Percentiles rank a stretch among this genome's conserved stretches.
These are phyloP conservation scores for Pythium aphanidermatum DNA, from an alignment of 352 stramenopile genomes.

Conservation along the genomic window DNA sequence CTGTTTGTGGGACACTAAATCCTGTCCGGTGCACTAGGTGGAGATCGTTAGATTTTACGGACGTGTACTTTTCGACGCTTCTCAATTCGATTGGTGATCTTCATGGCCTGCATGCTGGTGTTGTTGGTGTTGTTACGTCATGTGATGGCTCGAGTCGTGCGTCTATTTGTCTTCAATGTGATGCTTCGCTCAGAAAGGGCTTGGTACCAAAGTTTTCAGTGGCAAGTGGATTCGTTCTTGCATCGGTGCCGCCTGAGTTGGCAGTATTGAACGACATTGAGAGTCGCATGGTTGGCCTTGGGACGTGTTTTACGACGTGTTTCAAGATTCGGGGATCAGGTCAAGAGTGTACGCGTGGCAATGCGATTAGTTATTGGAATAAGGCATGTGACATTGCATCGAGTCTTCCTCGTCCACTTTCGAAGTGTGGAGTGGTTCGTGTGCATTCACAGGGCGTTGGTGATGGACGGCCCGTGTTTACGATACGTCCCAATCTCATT, in stretches of 20 bases:
- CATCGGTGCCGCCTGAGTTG: neutral
- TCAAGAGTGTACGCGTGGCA: slow-evolving; percentile 3
- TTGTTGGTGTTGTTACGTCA: too few relatives aligned
- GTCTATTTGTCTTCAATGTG: neutral
- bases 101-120: neutral
- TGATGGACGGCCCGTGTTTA: neutral
- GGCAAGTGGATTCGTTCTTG: neutral
- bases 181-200: neutral
- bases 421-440: slow-evolving; percentile 3
- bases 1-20: neutral
- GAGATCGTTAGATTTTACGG: neutral
- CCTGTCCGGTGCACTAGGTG: neutral
- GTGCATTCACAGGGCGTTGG: neutral
- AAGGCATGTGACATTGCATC: slow-evolving; percentile 1
- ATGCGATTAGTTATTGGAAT: slow-evolving; percentile 11
- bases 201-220: neutral
- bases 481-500: slow-evolving; percentile 4
- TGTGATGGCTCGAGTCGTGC: too few relatives aligned
- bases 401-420: neutral
- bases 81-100: neutral
- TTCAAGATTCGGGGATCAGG: slow-evolving; percentile 4
- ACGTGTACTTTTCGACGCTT: neutral
- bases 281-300: neutral
- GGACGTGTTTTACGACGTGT: slow-evolving; percentile 5
- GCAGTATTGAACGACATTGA: slow-evolving; percentile 1